Conservation (phyloP, 164 flowering plant genomes). For the Magnolia officinalis region DNA sequence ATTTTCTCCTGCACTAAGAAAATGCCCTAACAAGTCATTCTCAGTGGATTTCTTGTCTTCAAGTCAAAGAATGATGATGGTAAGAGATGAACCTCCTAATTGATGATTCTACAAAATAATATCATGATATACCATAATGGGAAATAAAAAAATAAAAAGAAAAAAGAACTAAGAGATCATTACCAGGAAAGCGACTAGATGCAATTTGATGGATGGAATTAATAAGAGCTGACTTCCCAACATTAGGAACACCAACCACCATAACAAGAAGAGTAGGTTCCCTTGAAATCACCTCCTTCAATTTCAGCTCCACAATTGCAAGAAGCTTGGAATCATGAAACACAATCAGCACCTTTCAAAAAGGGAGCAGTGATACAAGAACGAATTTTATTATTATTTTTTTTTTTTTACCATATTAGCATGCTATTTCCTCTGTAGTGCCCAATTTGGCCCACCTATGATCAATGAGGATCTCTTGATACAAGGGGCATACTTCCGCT, state of each 20-base stretch:
- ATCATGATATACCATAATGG: background rate
- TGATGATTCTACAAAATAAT: background rate
- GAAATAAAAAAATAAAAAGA: background rate
- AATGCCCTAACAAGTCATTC: slow-evolving; percentile 13
- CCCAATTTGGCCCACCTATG: too few relatives aligned
- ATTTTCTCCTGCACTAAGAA: slow-evolving; percentile 80
- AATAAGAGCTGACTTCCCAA: slow-evolving; percentile 90
- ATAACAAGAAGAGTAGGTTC: slow-evolving; percentile 97
- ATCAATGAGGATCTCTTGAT: too few relatives aligned
- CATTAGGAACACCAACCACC: slow-evolving; percentile 98
- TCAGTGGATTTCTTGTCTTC: background rate
- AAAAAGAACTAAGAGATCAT: background rate
- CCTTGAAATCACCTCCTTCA: slow-evolving; percentile 76
- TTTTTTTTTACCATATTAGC: too few relatives aligned
- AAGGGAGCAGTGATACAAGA: background rate
- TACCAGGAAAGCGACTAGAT: slow-evolving; percentile 76
- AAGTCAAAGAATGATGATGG: background rate
- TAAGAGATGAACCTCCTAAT: background rate
- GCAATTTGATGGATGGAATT: slow-evolving; percentile 87
- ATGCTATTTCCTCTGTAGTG: too few relatives aligned
- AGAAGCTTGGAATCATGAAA: slow-evolving; percentile 57
- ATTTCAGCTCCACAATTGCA: slow-evolving; percentile 71
- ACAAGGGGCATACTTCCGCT: too few relatives aligned
- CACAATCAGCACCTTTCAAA: slow-evolving; percentile 12
- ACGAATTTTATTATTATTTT: too few relatives aligned